phyloP scores from a whole-genome alignment of 2,329 filamentous ascomycete species.

The Colletotrichum phormii region DNA sequence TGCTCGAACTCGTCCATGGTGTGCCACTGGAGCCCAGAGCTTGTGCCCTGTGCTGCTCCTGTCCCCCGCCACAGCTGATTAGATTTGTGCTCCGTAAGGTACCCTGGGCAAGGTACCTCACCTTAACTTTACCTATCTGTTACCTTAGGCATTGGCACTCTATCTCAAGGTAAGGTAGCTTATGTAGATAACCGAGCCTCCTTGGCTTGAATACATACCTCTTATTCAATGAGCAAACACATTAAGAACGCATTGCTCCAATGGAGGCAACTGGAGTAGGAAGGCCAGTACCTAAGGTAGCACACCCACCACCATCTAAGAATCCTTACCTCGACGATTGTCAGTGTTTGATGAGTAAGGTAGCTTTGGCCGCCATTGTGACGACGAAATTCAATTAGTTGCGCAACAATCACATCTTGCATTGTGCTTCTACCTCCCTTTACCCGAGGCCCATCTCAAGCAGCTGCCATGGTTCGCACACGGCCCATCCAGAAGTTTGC shows the following conservation, averaged over 20 bases:
- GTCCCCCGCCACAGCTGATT: neutral
- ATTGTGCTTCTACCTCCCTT: neutral
- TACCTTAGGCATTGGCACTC: too few species aligned
- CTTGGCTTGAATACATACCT: too few species aligned
- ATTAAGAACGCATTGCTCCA: too few species aligned
- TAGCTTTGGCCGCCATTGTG: neutral
- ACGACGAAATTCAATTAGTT: neutral
- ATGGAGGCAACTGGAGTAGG: too few species aligned
- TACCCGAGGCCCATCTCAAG: neutral
- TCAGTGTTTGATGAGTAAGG: neutral
- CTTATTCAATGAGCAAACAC: too few species aligned
- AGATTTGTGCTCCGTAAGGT: neutral
- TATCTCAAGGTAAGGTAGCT: too few species aligned
- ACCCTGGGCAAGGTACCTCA: neutral
- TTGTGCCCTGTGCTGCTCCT: neutral
- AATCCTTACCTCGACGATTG: too few species aligned
- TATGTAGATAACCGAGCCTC: too few species aligned
- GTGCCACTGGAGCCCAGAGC: neutral
- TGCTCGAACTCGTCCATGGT: neutral
- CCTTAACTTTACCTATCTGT: neutral
- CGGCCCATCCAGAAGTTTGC: constrained; percentile 69
- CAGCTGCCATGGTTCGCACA: constrained; percentile 41
- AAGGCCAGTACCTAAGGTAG: too few species aligned
- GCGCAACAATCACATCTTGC: neutral
- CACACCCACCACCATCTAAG: too few species aligned